Conservation (phyloP, 1,139 yeast species). For the Saccharomyces uvarum region DNA sequence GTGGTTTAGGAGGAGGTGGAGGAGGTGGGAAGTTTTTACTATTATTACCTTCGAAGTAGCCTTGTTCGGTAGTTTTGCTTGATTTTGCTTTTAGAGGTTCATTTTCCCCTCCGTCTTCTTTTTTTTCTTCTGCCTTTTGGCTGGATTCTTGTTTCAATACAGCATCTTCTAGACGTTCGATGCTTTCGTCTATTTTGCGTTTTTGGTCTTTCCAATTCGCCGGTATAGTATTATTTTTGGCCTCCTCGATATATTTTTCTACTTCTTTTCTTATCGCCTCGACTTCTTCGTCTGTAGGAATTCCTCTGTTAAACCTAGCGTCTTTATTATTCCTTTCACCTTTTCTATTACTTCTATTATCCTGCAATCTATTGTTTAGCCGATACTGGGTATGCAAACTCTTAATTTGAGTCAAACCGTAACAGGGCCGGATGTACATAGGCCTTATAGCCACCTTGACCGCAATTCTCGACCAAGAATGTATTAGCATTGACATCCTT, state of each 20-base stretch:
- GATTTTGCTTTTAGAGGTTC: constrained; percentile 7
- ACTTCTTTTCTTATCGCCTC: constrained; percentile 20
- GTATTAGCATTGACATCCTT: background rate
- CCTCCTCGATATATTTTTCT: constrained; percentile 17
- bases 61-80: background rate
- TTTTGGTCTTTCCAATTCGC: constrained; percentile 16
- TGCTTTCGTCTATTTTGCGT: constrained; percentile 20
- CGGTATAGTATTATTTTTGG: constrained; percentile 11
- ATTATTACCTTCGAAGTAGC: background rate
- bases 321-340: constrained; percentile 7
- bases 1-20: constrained; percentile 4
- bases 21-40: background rate
- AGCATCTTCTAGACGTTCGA: constrained; percentile 20
- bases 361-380: background rate
- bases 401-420: background rate
- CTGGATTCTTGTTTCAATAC: constrained; percentile 14
- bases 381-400: background rate
- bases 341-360: background rate
- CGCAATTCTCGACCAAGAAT: background rate
- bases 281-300: constrained; percentile 17
- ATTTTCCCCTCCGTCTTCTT: constrained; percentile 2
- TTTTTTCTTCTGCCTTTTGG: constrained; percentile 8
- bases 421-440: background rate
- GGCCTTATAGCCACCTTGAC: background rate
- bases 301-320: constrained; percentile 2